Conservation (phyloP, 2,329 filamentous ascomycete genomes). For the Acarospora socialis region DNA sequence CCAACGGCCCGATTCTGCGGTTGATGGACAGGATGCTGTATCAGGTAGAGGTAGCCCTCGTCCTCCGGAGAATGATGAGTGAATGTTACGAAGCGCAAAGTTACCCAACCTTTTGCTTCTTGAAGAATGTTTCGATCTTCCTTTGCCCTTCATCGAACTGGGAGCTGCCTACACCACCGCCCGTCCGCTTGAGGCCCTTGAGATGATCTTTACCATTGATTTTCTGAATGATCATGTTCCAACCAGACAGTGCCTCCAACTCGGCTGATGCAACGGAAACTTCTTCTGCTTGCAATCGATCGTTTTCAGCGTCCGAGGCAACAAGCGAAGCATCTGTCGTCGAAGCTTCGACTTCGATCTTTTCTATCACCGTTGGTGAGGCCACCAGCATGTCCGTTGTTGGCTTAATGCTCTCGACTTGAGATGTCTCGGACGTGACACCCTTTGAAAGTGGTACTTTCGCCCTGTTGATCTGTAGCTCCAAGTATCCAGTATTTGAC, state of each 20-base stretch:
- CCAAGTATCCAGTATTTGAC: conserved; percentile 52
- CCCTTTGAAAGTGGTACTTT: too few species aligned
- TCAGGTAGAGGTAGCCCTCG: too few species aligned
- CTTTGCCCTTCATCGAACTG: conserved; percentile 61
- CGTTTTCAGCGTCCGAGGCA: conserved; percentile 3
- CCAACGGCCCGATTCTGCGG: too few species aligned
- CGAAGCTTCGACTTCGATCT: too few species aligned
- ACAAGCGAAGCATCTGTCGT: not conserved
- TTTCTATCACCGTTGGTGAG: too few species aligned
- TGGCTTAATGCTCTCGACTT: too few species aligned
- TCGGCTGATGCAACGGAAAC: not conserved
- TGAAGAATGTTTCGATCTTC: conserved; percentile 66
- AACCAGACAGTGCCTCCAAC: conserved; percentile 26
- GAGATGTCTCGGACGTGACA: too few species aligned
- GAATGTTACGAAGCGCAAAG: conserved; percentile 3
- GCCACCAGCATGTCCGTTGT: too few species aligned
- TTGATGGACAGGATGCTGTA: too few species aligned
- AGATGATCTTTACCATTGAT: conserved; percentile 64
- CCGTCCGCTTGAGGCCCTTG: conserved; percentile 57
- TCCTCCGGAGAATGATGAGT: conserved; percentile 1
- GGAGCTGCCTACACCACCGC: conserved; percentile 68
- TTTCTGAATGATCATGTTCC: conserved; percentile 39
- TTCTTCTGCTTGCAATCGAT: too few species aligned
- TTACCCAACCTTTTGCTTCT: conserved; percentile 32
- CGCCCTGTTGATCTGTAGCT: too few species aligned